phyloP scores from a whole-genome alignment of 805 yeast species.

The Candida michaelii region DNA sequence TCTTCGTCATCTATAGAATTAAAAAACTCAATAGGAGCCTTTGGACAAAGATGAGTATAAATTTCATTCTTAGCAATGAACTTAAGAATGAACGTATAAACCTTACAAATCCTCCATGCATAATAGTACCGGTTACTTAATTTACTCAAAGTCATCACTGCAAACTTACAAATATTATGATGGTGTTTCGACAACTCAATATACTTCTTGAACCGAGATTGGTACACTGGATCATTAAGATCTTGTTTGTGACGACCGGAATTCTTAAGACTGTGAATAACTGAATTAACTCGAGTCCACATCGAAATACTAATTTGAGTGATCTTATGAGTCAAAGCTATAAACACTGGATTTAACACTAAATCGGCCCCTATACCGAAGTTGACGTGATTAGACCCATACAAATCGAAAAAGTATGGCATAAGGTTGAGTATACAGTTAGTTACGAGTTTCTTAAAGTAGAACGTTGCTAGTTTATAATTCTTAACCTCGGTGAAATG shows the following conservation, averaged over 20 bases:
- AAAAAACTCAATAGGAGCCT: constrained; percentile 7
- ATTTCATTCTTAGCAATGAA: constrained; percentile 31
- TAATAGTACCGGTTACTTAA: constrained; percentile 61
- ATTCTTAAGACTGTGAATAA: constrained; percentile 22
- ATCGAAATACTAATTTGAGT: constrained; percentile 27
- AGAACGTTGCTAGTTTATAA: constrained; percentile 30
- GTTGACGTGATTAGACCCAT: constrained; percentile 29
- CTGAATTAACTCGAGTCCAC: constrained; percentile 23
- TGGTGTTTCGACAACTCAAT: constrained; percentile 25
- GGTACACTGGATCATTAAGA: constrained; percentile 19
- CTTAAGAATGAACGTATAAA: constrained; percentile 44
- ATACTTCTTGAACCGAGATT: constrained; percentile 21
- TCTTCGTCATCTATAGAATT: constrained; percentile 19
- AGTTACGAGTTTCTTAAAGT: constrained; percentile 29
- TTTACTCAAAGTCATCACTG: constrained; percentile 30
- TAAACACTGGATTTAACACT: constrained; percentile 40
- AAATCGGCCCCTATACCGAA: constrained; percentile 45
- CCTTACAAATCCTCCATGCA: constrained; percentile 67
- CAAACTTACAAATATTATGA: constrained; percentile 20
- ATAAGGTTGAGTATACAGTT: constrained; percentile 27
- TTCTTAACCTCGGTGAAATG: constrained; percentile 36
- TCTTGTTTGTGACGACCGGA: constrained; percentile 20
- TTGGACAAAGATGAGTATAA: constrained; percentile 16
- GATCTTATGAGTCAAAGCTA: constrained; percentile 26
- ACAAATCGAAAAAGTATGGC: constrained; percentile 30